These are phyloP conservation scores for Aspergillus intermedius DNA, from an alignment of 2,329 filamentous ascomycete genomes.

Conservation along the genomic window DNA sequence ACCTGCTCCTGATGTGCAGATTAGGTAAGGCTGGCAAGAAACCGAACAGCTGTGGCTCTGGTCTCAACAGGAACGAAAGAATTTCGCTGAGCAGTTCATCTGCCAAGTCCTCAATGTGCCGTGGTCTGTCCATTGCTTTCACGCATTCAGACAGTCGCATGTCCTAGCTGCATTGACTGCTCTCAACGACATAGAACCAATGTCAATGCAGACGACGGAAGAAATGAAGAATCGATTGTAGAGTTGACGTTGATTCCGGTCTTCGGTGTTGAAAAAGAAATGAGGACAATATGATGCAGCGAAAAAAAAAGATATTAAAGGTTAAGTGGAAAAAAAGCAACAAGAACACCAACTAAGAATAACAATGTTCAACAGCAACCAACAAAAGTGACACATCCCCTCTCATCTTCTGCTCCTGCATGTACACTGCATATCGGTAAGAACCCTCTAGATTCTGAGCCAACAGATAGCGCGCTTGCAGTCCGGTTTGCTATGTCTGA, in stretches of 20 bases:
- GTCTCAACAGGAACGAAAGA: conserved; percentile 23
- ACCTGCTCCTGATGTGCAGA: too few relatives aligned
- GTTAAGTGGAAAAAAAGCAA: conserved; percentile 2
- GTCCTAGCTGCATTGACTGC: conserved; percentile 22
- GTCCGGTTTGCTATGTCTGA: conserved; percentile 26
- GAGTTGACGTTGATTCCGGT: background rate
- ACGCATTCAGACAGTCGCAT: conserved; percentile 25
- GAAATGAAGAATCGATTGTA: background rate
- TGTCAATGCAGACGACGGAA: background rate
- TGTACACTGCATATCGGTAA: background rate
- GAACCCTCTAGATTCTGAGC: conserved; percentile 12
- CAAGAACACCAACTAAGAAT: conserved; percentile 2
- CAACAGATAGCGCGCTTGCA: conserved; percentile 16
- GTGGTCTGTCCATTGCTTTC: conserved; percentile 26
- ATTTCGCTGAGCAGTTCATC: conserved; percentile 32
- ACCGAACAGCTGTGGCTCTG: conserved; percentile 10
- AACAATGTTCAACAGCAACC: conserved; percentile 2
- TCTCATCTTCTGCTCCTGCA: conserved; percentile 3
- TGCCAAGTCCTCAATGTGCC: conserved; percentile 29
- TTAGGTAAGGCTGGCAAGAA: background rate
- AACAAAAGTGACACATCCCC: conserved; percentile 20
- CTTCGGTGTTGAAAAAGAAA: conserved; percentile 1
- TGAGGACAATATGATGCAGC: conserved; percentile 8
- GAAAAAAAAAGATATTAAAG: conserved; percentile 5
- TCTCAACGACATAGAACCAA: conserved; percentile 28